phyloP scores from a whole-genome alignment of 2,329 filamentous ascomycete genomes.

The Colletotrichum abscissum region DNA sequence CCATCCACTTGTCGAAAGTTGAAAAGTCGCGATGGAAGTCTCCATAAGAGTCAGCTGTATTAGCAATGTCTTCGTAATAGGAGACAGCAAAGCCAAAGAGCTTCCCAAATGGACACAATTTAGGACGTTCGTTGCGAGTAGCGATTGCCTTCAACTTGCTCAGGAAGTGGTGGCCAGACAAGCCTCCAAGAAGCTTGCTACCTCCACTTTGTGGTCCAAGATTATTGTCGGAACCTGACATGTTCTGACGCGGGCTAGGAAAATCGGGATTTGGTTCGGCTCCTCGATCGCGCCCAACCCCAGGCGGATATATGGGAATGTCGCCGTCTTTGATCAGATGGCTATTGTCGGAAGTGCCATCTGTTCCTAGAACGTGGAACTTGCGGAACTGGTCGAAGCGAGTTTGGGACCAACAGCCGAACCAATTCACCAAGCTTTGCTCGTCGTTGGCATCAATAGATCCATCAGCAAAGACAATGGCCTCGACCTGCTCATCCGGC shows the following conservation, averaged over 20 bases:
- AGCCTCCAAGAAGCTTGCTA: neutral
- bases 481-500: slow-evolving; percentile 47
- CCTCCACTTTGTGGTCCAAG: neutral
- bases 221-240: neutral
- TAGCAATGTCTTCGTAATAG: slow-evolving; percentile 47
- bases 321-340: slow-evolving; percentile 17
- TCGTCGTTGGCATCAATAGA: slow-evolving; percentile 69
- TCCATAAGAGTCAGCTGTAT: slow-evolving; percentile 49
- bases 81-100: slow-evolving; percentile 54
- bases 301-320: slow-evolving; percentile 20
- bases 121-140: slow-evolving; percentile 16
- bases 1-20: slow-evolving; percentile 51
- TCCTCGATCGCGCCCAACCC: slow-evolving; percentile 31
- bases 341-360: slow-evolving; percentile 25
- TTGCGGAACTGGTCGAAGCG: slow-evolving; percentile 63
- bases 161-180: slow-evolving; percentile 40
- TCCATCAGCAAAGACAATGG: slow-evolving; percentile 58
- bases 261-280: neutral
- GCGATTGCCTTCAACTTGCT: slow-evolving; percentile 26
- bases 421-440: slow-evolving; percentile 72
- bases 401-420: slow-evolving; percentile 66
- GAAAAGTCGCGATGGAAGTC: slow-evolving; percentile 41
- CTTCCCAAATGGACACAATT: slow-evolving; percentile 29
- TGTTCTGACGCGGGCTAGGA: neutral
- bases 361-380: slow-evolving; percentile 67